phyloP scores from a whole-genome alignment of 208 protist species.

The Crithidia brevicula region DNA sequence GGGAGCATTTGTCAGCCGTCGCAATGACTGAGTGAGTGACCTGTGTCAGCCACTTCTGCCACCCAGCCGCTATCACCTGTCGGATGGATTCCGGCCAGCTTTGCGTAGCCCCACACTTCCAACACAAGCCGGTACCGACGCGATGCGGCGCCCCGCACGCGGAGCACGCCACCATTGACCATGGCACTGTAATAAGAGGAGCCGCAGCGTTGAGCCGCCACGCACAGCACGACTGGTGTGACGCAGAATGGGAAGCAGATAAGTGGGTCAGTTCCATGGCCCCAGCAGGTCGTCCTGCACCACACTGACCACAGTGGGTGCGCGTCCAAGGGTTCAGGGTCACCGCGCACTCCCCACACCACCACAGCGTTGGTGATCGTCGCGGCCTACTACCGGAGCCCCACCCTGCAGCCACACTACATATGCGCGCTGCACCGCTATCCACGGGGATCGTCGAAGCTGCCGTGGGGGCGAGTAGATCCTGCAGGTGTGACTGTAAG shows the following conservation, averaged over 20 bases:
- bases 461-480: neutral
- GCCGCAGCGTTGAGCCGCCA: slow-evolving; percentile 12
- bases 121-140: slow-evolving; percentile 16
- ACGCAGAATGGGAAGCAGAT: too few relatives aligned
- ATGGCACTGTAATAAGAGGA: slow-evolving; percentile 39
- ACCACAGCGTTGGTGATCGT: slow-evolving; percentile 27
- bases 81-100: slow-evolving; percentile 14
- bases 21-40: slow-evolving; percentile 13
- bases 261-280: too few relatives aligned
- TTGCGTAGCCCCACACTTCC: slow-evolving; percentile 25
- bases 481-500: slow-evolving; percentile 13
- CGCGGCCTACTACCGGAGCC: neutral
- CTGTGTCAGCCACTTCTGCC: slow-evolving; percentile 29
- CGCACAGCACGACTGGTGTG: too few relatives aligned
- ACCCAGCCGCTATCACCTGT: slow-evolving; percentile 5
- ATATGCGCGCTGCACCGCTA: neutral
- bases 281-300: slow-evolving; percentile 21
- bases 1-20: too few relatives aligned
- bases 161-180: slow-evolving; percentile 42
- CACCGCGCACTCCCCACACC: slow-evolving; percentile 24
- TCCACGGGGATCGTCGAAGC: neutral
- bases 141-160: slow-evolving; percentile 33
- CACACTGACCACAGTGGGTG: slow-evolving; percentile 31
- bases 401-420: neutral
- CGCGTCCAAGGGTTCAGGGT: slow-evolving; percentile 40